These are phyloP conservation scores for Globisporangium perplexum DNA, from an alignment of 352 stramenopile species.

Conservation along the genomic window DNA sequence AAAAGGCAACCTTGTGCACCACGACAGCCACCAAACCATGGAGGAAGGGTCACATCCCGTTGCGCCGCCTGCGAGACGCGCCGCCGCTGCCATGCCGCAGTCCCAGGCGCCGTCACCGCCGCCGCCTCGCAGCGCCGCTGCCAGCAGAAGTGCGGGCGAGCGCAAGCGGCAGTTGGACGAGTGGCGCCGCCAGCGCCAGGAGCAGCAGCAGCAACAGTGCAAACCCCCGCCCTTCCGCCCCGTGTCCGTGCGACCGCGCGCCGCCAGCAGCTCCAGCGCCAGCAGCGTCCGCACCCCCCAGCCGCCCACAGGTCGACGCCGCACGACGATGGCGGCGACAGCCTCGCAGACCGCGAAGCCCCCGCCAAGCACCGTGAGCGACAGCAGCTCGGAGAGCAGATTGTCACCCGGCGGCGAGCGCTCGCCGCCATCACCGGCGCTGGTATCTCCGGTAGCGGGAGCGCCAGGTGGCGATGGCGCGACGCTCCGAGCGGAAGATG, in stretches of 20 bases:
- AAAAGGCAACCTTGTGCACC: too few relatives aligned
- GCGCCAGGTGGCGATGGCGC: not conserved
- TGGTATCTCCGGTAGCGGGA: not conserved
- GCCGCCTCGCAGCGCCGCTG: not conserved
- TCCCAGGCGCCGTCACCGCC: conserved; percentile 1
- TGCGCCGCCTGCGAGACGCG: not conserved
- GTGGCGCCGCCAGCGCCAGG: conserved; percentile 16
- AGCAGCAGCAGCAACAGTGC: conserved; percentile 5
- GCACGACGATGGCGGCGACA: not conserved
- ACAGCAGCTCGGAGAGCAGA: conserved; percentile 1
- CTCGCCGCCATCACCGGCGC: not conserved
- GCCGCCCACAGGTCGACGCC: not conserved
- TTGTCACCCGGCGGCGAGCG: not conserved
- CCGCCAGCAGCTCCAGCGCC: conserved; percentile 4
- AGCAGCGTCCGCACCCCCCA: not conserved
- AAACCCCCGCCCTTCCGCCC: conserved; percentile 7
- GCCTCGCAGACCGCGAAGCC: not conserved
- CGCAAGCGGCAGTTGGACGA: conserved; percentile 21
- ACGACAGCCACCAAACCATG: too few relatives aligned
- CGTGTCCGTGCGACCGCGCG: conserved; percentile 2
- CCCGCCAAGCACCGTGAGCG: not conserved
- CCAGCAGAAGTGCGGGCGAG: not conserved
- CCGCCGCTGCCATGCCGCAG: conserved; percentile 1
- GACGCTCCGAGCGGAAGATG: not conserved
- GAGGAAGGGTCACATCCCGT: not conserved